Evolutionary conservation across 176 grass and related monocot genomes (phyloP), one percentile per base, ranked within the genome.

Genomic region (Carex cristatella): DNA sequence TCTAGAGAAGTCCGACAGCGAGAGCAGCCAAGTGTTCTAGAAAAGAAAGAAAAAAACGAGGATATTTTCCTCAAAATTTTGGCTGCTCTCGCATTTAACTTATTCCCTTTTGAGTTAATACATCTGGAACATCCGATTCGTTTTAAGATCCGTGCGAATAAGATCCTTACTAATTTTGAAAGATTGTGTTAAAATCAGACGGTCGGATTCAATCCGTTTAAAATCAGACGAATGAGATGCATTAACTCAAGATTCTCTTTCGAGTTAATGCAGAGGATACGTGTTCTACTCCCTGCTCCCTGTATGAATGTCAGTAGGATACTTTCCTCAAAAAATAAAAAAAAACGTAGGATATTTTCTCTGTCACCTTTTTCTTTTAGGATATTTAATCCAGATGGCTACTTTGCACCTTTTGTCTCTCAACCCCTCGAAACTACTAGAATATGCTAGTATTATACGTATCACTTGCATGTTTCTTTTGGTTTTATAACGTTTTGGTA

Each of bases 351-450:
- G 33, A 35, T 35, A 10, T 2, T 51, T 30, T 75, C 71, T 54
- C 15, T 75, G 46, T 54, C 46, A 76, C 46, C 44, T 76, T 31
- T 75, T 54, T 4, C 71, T 53, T 76, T 76, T 76, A 7, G 3
- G 30, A 49, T 54, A 74, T 53, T 76, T 31, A 30, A 11, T 69
- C 0, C 30, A 15, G 1, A 32, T 7, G 15, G 44, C 42, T 44
- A 18, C 16, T 42, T 2, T 78, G 28, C 16, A 51, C 27, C 28
- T 78, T 78, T 78, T 78, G 51, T 32, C 31, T 78, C 12, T 57
- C 48, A 74, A 31, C 51, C 49, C 74, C 53, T 57, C 5, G 74
- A 78, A 78, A 57, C 13, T 33, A 78, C 74, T 78, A 78, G 51
- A 78, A 57, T 78, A 10, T 16, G 0, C 9, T 60, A 7, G 3